Evolutionary conservation across 2,329 filamentous ascomycete genomes (phyloP), one percentile per base, ranked within the genome.

Genomic region (Penicillium janthinellum): DNA sequence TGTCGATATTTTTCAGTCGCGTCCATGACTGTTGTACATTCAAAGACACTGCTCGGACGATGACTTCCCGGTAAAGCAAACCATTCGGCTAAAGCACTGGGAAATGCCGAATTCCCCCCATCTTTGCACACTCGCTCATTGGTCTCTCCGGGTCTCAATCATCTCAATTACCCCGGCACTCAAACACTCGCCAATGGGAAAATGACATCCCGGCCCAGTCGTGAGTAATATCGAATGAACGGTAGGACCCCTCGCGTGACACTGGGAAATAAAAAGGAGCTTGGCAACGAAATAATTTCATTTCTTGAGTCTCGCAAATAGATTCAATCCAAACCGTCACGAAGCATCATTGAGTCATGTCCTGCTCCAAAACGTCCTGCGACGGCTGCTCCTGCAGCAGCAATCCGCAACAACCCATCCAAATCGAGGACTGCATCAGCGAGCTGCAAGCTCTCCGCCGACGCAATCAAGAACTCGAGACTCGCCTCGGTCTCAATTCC

Each of bases 351-450:
- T 12, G 31, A 42, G 38, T 14, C 50, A 58, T 58, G 56, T 54
- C 56, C 8, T 58, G 56, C 51, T 28, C 50, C 2, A 54, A 58
- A 28, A 63, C 67, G n/a, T 70, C 70, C 51, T 77, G 74, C 37
- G 69, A 73, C 10, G 73, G 70, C 49, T 77, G 74, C 64, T 67
- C 74, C 58, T 76, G 73, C 64, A 67, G 64, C 55, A 59, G 58
- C 44, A 61, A 61, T 17, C 37, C 55, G 50, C 64, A 58, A 41
- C 59, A 65, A 44, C 59, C 67, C 3, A 64, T 75, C 48, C 68
- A 75, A 59, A 78, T 79, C 22, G 77, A 79, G 64, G 77, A 79
- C 59, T 77, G 75, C 62, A 72, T 78, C 48, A 64, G 68, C 50
- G 77, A 79, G 61, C 64, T 79, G 6, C 72, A 73, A 10, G 70